Conservation (phyloP, 345 rosid species). For the Camelina laxa region DNA sequence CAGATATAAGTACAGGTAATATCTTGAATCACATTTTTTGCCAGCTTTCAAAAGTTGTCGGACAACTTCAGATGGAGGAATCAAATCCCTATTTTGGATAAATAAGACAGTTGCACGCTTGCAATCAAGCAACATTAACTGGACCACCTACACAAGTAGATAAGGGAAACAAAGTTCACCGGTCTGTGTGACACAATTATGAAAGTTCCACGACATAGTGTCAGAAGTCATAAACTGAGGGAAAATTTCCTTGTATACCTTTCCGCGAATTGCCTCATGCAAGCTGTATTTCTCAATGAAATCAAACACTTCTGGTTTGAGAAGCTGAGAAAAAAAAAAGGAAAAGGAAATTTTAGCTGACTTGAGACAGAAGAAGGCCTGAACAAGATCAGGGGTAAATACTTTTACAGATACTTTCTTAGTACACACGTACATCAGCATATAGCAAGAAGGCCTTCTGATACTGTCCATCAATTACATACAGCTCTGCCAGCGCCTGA, state of each 20-base stretch:
- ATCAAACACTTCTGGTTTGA: conserved; percentile 88
- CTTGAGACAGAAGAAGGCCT: conserved; percentile 7
- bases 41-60: conserved; percentile 62
- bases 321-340: conserved; percentile 64
- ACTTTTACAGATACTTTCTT: conserved; percentile 15
- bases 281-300: conserved; percentile 83
- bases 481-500: conserved; percentile 93
- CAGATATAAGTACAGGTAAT: conserved; percentile 80
- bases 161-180: conserved; percentile 5
- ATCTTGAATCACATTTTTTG: conserved; percentile 80
- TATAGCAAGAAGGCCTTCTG: conserved; percentile 88
- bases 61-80: conserved; percentile 87
- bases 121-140: conserved; percentile 88
- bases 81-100: conserved; percentile 82
- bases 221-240: conserved; percentile 20
- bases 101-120: conserved; percentile 79
- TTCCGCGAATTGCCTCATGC: conserved; percentile 84
- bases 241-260: conserved; percentile 62
- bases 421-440: conserved; percentile 87
- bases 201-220: conserved; percentile 20
- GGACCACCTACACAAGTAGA: conserved; percentile 71
- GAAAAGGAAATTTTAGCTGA: conserved; percentile 22
- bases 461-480: conserved; percentile 81
- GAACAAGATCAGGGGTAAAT: conserved; percentile 16
- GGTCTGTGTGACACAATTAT: conserved; percentile 16